Evolutionary conservation across 495 filamentous ascomycete species (phyloP), one percentile per base, ranked within the genome.

Genomic region (Penicillium angulare): DNA sequence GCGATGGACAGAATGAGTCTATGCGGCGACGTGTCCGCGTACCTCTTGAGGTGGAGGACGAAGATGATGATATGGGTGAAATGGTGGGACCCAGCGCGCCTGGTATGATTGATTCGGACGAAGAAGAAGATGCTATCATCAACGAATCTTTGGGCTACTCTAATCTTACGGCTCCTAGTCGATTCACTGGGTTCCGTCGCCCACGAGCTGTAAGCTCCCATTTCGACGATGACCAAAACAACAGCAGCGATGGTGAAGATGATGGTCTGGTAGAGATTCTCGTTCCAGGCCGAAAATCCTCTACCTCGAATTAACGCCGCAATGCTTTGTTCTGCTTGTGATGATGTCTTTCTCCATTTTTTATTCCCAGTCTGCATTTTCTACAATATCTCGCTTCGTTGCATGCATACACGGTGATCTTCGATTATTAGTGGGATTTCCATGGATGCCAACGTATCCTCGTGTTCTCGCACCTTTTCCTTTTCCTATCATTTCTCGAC

Each of bases 1-100:
- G 54, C 9, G 69, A 73, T 21, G 68, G 67, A 17, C 61, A 59
- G 12, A 27, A 57, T 2, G 71, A 69, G 43, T 59, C 64, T n/a
- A 51, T 63, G 21, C 51, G 66, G 33, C 66, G 73, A 50, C 67
- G 58, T 32, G 71, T 71, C 32, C 73, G 73, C 15, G 60, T 73
- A 13, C 74, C 74, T 3, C 60, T 77, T 9, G 73, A 77, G 52
- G 72, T 76, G 22, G 74, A 77, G 7, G 74, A 77, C 27, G 74
- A 75, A 15, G 73, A 76, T 20, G 72, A 75, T 32, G 74, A 77
- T 21, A 77, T 77, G 73, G 73, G 73, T 5, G 73, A 77, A 49
- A 77, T 77, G 73, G 71, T 77, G 5, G 72, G 61, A 27, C 73
- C 73, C 9, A 65, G 52, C 39, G 64, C 63, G n/a, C 52, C 61